Percentiles rank a stretch among this genome's conserved stretches.
Conservation (phyloP, 352 stramenopile species). For the Globisporangium parvum region DNA sequence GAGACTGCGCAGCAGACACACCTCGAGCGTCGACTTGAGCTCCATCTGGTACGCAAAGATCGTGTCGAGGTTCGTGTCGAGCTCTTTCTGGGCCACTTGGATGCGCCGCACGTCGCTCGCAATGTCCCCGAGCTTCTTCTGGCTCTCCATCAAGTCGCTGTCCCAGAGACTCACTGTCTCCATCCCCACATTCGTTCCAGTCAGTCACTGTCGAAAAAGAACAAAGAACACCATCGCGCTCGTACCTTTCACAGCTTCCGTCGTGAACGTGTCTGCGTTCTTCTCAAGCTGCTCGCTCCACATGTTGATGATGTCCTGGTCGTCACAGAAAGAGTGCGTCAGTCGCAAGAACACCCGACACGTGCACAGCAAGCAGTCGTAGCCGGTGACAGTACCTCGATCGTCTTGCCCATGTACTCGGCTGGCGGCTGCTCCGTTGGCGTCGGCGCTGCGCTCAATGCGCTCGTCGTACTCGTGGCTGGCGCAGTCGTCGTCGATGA, state of each 20-base stretch:
- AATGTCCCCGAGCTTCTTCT: constrained; percentile 80
- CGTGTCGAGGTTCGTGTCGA: constrained; percentile 83
- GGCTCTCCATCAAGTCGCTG: constrained; percentile 78
- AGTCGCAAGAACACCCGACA: too few species aligned
- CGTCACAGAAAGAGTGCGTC: constrained; percentile 1
- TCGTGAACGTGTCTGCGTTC: constrained; percentile 84
- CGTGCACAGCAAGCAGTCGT: neutral
- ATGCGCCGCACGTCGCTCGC: constrained; percentile 79
- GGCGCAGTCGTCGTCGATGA: neutral
- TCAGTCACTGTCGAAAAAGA: neutral
- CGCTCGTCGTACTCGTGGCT: neutral
- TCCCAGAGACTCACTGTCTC: constrained; percentile 80
- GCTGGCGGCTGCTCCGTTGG: constrained; percentile 61
- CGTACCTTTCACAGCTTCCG: constrained; percentile 80
- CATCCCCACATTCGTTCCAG: too few species aligned
- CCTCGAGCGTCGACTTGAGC: constrained; percentile 84
- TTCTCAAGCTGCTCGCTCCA: constrained; percentile 85
- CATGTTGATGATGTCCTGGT: constrained; percentile 84
- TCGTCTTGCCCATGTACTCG: constrained; percentile 81
- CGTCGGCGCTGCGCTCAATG: constrained; percentile 28
- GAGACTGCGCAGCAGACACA: constrained; percentile 12
- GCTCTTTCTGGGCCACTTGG: constrained; percentile 80
- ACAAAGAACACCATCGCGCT: neutral
- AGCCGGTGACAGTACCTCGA: constrained; percentile 35
- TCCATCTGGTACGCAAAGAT: constrained; percentile 89